Percentiles rank a stretch among this genome's conserved stretches.
phyloP scores from a whole-genome alignment of 257 asterid species.

The Fraxinus excelsior region DNA sequence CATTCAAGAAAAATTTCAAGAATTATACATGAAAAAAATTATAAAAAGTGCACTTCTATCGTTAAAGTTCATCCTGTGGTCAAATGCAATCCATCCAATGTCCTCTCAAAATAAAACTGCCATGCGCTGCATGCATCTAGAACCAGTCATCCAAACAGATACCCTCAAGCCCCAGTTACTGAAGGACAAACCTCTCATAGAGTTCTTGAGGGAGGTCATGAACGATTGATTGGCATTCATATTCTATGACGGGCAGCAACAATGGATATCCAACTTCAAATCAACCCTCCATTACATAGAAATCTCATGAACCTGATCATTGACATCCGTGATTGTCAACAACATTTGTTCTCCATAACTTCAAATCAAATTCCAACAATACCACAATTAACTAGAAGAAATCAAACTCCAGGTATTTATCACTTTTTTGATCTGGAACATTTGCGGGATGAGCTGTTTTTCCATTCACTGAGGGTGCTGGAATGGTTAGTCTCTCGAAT shows the following conservation, averaged over 20 bases:
- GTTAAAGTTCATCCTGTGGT: conserved; percentile 15
- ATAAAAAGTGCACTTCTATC: conserved; percentile 16
- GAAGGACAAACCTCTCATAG: background rate
- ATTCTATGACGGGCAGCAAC: background rate
- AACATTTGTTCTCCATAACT: conserved; percentile 18
- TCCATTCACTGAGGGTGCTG: conserved; percentile 31
- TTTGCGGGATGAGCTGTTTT: conserved; percentile 23
- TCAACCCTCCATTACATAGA: background rate
- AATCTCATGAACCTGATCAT: conserved; percentile 1
- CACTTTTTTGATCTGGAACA: conserved; percentile 37
- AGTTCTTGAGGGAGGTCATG: background rate
- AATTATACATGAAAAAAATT: conserved; percentile 16
- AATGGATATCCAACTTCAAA: background rate
- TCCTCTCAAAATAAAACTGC: background rate
- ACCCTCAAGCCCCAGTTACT: background rate
- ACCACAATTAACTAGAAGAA: conserved; percentile 41
- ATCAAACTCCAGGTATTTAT: conserved; percentile 56
- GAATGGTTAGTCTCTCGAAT: conserved; percentile 39
- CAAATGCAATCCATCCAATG: conserved; percentile 21
- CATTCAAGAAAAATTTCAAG: conserved; percentile 16
- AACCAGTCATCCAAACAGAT: background rate
- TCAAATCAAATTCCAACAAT: conserved; percentile 1
- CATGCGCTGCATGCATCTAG: background rate
- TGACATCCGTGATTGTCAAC: conserved; percentile 3
- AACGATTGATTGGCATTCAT: conserved; percentile 3